These are phyloP conservation scores for Anthoceros angustus DNA, from an alignment of 225 moss, liverwort and hornwort genomes.

Conservation along the genomic window DNA sequence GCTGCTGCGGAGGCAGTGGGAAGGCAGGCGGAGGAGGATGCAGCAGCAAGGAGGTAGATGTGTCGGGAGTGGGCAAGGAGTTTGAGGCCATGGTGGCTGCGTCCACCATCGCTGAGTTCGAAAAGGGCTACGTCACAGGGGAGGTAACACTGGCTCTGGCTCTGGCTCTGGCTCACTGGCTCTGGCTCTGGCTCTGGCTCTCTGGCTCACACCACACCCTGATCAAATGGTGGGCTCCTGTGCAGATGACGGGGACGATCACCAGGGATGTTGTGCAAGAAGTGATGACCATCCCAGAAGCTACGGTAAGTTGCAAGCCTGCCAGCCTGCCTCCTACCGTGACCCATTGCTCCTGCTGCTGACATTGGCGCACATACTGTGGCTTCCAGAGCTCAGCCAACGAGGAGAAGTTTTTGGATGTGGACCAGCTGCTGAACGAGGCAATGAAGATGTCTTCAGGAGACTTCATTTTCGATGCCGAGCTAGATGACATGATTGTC, in stretches of 20 bases:
- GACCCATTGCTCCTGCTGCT: not conserved
- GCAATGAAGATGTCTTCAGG: constrained; percentile 34
- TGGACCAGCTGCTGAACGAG: constrained; percentile 56
- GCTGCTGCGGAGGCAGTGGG: constrained; percentile 22
- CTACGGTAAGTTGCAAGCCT: constrained; percentile 13
- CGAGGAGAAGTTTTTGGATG: constrained; percentile 77
- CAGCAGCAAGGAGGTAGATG: constrained; percentile 23
- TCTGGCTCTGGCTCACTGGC: no score
- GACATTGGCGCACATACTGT: not conserved
- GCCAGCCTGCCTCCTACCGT: not conserved
- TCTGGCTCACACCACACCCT: no score
- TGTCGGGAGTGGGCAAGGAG: constrained; percentile 51
- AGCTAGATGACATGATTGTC: constrained; percentile 55
- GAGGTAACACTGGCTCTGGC: constrained; percentile 24
- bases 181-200: no score
- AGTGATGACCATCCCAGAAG: constrained; percentile 25
- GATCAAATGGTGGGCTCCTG: no score
- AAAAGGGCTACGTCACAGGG: constrained; percentile 54
- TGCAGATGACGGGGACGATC: constrained; percentile 27
- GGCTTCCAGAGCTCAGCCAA: constrained; percentile 26
- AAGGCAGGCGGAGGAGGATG: constrained; percentile 22
- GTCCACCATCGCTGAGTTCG: constrained; percentile 50
- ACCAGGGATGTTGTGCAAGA: constrained; percentile 28
- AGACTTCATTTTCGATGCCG: constrained; percentile 51
- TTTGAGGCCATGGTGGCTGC: constrained; percentile 58